These are phyloP conservation scores for Neopestalotiopsis sp. DNA, from an alignment of 2,329 filamentous ascomycete genomes.

Conservation along the genomic window DNA sequence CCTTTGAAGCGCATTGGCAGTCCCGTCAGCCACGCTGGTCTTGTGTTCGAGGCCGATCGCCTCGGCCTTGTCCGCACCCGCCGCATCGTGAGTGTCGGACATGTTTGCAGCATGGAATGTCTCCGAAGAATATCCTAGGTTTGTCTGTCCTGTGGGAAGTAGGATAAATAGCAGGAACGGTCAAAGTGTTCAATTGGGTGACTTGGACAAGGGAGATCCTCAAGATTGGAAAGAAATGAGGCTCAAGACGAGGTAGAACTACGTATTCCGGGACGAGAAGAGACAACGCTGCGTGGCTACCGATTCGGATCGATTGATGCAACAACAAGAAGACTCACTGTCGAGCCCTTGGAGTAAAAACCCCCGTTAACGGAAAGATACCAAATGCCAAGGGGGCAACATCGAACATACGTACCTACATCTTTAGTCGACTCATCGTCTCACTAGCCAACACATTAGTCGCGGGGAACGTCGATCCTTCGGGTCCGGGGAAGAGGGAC, in stretches of 20 bases:
- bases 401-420: no score
- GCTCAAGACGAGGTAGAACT: no score
- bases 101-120: neutral
- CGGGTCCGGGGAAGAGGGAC: conserved; percentile 16
- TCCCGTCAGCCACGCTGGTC: conserved; percentile 6
- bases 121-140: neutral
- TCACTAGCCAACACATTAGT: conserved; percentile 5
- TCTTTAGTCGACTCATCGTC: neutral
- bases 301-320: no score
- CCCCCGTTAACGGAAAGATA: no score
- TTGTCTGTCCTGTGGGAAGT: neutral
- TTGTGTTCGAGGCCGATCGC: conserved; percentile 15
- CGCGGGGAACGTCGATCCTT: conserved; percentile 3
- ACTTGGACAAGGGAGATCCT: no score
- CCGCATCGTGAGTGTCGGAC: neutral
- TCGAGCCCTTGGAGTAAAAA: no score
- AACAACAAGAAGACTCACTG: no score
- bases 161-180: neutral
- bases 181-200: neutral
- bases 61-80: conserved; percentile 9
- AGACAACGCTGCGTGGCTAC: no score
- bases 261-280: no score
- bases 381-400: no score
- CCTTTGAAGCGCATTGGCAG: conserved; percentile 22
- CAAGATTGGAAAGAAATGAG: no score